Base-by-base conservation (phyloP, 352 stramenopile species). In the Peronospora belbahrii region DNA sequence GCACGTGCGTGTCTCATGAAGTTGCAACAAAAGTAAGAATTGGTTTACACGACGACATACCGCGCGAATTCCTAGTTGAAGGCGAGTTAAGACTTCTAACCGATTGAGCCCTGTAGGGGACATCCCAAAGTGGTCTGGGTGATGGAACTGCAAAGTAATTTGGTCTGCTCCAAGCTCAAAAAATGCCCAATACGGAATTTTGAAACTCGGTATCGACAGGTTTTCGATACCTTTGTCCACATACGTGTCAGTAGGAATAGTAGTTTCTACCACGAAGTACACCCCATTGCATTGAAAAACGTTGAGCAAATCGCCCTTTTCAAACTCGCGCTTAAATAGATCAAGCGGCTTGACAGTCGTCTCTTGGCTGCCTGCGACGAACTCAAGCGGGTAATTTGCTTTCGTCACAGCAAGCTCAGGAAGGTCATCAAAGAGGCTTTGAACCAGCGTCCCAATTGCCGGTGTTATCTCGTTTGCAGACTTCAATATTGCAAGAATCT, bases 41-140 rank as follows among this genome's bases (percentile, higher is more conserved):
- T 94, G 83, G 40, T 94, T 94, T 28, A 94, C 83, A 32, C 74
- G 72, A 44, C 83, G 87, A 37, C 73, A 87, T 4, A 88, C 53
- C 10, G 63, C 52, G 20, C 76, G 71, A 10, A 94, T 56, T 2
- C 74, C 74, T 11, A 94, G 46, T 18, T 92, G 83, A 32, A 94
- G 65, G 7, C 59, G 47, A 6, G 83, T 94, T 8, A 94, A 60
- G 34, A 88, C 65, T 31, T 49, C 36, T 9, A 94, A 58, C 0
- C 75, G 65, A 42, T 90, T 73, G 23, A 85, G 62, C 13, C 44
- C 23, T 20, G 53, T 42, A 6, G 45, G 20, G 4, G 42, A 30
- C 10, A 53, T 15, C 22, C 47, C 39, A 10, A 68, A 63, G 4
- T 46, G 52, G 40, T 69, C 53, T 19, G 78, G 58, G 54, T 89